Conservation (phyloP, 768 basidiomycete species). For the Rhodotorula taiwanensis region DNA sequence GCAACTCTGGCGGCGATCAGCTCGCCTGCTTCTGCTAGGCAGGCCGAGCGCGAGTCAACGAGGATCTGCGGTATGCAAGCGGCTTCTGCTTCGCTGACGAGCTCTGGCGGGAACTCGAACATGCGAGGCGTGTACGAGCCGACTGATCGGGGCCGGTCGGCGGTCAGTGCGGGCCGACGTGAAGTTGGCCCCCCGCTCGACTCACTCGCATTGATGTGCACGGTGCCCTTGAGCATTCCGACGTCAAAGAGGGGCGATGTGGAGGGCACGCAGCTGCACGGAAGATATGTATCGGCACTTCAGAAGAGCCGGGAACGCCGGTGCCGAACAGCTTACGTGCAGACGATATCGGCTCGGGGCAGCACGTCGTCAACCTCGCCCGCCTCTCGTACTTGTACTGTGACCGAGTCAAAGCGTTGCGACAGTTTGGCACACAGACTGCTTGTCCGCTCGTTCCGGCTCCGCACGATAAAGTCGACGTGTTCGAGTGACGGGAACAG, state of each 20-base stretch:
- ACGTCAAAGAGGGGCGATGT: conserved; percentile 35
- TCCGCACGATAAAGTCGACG: conserved; percentile 19
- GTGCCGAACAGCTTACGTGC: conserved; percentile 37
- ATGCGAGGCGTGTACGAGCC: conserved; percentile 40
- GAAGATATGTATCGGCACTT: too few relatives aligned
- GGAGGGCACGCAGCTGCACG: conserved; percentile 38
- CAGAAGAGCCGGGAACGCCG: too few relatives aligned
- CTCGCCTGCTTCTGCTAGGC: conserved; percentile 36
- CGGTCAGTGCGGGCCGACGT: background rate
- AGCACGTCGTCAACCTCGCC: conserved; percentile 12
- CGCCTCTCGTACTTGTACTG: background rate
- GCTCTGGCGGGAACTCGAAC: conserved; percentile 37
- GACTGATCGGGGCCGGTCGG: conserved; percentile 3
- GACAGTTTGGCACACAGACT: conserved; percentile 1
- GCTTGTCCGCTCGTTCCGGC: conserved; percentile 4
- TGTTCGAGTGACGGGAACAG: conserved; percentile 30
- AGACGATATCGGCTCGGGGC: conserved; percentile 39
- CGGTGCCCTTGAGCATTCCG: conserved; percentile 14
- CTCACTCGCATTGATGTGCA: conserved; percentile 38
- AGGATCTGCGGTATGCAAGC: conserved; percentile 27
- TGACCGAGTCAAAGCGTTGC: conserved; percentile 16
- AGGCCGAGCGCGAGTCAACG: conserved; percentile 31
- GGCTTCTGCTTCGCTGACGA: conserved; percentile 13
- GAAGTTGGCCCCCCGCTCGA: background rate
- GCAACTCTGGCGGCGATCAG: conserved; percentile 13